These are phyloP conservation scores for Drechslerella dactyloides DNA, from an alignment of 2,329 filamentous ascomycete species.

Conservation along the genomic window DNA sequence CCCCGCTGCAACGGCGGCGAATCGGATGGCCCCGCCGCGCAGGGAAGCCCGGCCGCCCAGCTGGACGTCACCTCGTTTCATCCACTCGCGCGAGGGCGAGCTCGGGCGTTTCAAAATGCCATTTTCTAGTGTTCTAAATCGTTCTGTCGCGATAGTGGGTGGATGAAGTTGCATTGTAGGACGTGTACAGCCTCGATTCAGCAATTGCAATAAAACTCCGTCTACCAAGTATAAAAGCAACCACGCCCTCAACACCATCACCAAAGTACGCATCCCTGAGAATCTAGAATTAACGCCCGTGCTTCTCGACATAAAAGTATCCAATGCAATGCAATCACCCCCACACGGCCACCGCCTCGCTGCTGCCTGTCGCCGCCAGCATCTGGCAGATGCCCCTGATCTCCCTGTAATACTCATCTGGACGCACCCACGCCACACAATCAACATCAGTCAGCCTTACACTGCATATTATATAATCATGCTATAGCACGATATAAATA, in stretches of 20 bases:
- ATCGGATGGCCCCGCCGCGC: slow-evolving; percentile 2
- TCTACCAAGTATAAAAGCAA: no score
- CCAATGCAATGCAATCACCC: background rate
- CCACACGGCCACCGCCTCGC: background rate
- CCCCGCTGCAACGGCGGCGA: background rate
- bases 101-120: no score
- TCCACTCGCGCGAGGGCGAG: no score
- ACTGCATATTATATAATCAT: background rate
- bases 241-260: no score
- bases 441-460: background rate
- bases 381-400: background rate
- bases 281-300: no score
- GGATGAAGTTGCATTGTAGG: no score
- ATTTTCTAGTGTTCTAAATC: no score
- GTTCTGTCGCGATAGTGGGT: no score
- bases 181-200: no score
- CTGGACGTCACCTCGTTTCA: background rate
- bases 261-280: no score
- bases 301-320: background rate
- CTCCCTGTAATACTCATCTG: slow-evolving; percentile 4
- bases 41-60: background rate
- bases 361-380: background rate
- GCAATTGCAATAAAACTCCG: no score
- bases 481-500: background rate
- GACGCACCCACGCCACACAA: no score